Conservation (phyloP, 2,329 filamentous ascomycete species). For the Fusarium fracticaudum region DNA sequence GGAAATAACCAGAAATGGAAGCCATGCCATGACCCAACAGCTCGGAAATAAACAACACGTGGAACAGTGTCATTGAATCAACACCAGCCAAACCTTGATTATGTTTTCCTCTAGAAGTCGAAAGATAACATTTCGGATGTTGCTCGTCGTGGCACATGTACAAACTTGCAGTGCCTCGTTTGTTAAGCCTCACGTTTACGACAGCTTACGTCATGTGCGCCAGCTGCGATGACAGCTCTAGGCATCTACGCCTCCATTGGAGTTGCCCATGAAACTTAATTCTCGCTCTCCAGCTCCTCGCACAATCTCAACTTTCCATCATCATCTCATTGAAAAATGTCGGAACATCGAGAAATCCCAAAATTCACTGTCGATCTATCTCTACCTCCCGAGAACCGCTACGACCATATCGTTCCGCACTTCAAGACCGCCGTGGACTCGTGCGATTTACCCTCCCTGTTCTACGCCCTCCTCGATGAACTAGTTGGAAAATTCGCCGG, state of each 20-base stretch:
- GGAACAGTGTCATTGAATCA: not conserved
- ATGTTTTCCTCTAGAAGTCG: not conserved
- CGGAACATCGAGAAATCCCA: conserved; percentile 18
- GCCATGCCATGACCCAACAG: no score
- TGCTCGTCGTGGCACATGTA: no score
- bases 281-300: no score
- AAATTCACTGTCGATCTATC: conserved; percentile 45
- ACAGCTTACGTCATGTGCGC: not conserved
- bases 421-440: conserved; percentile 21
- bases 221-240: not conserved
- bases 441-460: conserved; percentile 55
- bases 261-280: not conserved
- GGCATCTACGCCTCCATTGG: not conserved
- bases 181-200: no score
- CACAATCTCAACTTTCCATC: no score
- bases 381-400: conserved; percentile 38
- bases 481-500: conserved; percentile 35
- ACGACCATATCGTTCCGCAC: conserved; percentile 40
- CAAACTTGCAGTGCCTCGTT: not conserved
- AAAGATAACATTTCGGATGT: no score
- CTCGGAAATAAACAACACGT: not conserved
- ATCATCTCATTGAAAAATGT: not conserved
- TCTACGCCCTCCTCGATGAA: conserved; percentile 58
- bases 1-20: not conserved
- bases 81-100: not conserved